These are phyloP conservation scores for Geoglossum cookeanum DNA, from an alignment of 2,329 filamentous ascomycete species.

Conservation along the genomic window DNA sequence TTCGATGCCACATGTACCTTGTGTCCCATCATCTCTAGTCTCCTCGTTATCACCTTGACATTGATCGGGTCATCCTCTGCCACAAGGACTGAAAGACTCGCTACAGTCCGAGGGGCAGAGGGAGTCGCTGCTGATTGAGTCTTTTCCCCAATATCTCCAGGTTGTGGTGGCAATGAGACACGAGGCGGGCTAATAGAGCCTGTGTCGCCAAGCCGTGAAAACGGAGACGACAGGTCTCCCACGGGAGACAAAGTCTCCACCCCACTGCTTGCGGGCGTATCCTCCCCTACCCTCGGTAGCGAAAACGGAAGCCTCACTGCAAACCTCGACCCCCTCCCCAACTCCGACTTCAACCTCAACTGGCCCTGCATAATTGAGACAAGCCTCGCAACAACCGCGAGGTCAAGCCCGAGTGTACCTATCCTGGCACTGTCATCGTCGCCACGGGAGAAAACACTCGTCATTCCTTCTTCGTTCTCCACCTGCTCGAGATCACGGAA, in stretches of 20 bases:
- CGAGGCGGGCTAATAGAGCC: not conserved
- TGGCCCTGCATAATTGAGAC: slow-evolving; percentile 85
- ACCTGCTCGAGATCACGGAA: slow-evolving; percentile 51
- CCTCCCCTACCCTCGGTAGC: not conserved
- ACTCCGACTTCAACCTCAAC: slow-evolving; percentile 63
- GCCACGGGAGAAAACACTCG: slow-evolving; percentile 30
- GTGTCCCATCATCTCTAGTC: slow-evolving; percentile 60
- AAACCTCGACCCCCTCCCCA: slow-evolving; percentile 66
- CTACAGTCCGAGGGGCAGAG: not conserved
- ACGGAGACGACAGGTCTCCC: not conserved
- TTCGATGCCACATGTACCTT: slow-evolving; percentile 55
- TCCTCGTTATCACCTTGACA: slow-evolving; percentile 60
- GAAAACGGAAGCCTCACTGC: slow-evolving; percentile 58
- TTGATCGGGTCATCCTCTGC: slow-evolving; percentile 84
- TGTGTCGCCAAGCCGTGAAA: not conserved
- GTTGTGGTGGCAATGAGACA: not conserved
- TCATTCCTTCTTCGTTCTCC: slow-evolving; percentile 31
- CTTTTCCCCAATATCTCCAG: not conserved
- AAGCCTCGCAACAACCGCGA: slow-evolving; percentile 75
- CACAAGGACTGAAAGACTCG: slow-evolving; percentile 44
- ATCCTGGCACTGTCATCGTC: slow-evolving; percentile 15
- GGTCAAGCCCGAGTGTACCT: slow-evolving; percentile 51
- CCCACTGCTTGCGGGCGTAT: not conserved
- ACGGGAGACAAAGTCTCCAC: not conserved
- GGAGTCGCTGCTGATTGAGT: not conserved